Evolutionary conservation across 495 filamentous ascomycete species (phyloP).

Genomic region (Astrothelium subdiscretum): DNA sequence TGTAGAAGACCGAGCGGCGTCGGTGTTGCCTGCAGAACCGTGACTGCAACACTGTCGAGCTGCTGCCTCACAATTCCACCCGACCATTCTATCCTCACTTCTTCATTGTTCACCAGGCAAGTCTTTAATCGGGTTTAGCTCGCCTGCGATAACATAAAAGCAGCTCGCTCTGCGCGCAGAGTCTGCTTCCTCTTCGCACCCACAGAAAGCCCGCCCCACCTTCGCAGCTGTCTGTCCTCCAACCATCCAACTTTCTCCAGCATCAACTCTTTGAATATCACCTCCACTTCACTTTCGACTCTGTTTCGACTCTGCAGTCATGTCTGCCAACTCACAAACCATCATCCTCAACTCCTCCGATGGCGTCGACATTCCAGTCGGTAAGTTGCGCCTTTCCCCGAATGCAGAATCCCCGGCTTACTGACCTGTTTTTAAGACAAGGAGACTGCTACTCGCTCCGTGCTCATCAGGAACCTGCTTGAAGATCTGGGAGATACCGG

Average conservation of each 20-base stretch:
- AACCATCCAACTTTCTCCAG: neutral
- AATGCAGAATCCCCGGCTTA: neutral
- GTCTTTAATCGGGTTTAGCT: neutral
- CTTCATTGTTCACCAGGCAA: neutral
- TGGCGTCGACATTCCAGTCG: neutral
- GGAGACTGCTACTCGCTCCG: constrained; percentile 75
- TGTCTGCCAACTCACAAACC: neutral
- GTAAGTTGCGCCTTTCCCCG: neutral
- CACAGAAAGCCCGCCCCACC: neutral
- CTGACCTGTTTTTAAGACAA: constrained; percentile 45
- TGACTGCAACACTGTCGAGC: neutral
- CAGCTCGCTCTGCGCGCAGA: neutral
- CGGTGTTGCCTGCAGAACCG: neutral
- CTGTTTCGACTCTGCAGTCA: neutral
- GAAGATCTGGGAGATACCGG: constrained; percentile 68
- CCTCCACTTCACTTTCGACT: neutral
- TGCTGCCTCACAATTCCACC: neutral
- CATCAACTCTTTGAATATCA: neutral
- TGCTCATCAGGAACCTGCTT: constrained; percentile 95
- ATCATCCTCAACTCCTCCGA: neutral
- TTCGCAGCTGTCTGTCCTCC: neutral
- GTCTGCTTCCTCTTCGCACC: neutral
- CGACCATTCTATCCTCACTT: neutral
- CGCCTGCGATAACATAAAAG: neutral
- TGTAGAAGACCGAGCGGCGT: no score